Evolutionary conservation across 2,329 filamentous ascomycete genomes (phyloP).

Genomic region (Geosmithia flava): DNA sequence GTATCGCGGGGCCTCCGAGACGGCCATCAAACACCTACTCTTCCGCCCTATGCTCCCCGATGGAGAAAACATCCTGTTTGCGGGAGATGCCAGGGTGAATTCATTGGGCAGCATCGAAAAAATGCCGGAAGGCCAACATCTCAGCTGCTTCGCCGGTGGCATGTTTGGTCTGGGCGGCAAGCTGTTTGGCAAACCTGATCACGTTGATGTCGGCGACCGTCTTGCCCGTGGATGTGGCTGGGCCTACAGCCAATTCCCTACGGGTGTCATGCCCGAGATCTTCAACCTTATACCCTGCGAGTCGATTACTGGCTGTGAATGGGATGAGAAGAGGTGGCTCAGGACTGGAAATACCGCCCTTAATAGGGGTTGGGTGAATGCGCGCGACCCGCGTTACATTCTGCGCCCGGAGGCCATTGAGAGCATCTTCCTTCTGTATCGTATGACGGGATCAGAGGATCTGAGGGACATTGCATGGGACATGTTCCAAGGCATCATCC

Average conservation of each 20-base stretch:
- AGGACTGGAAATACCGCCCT: slow-evolving; percentile 11
- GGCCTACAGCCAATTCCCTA: slow-evolving; percentile 40
- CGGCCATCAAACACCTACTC: slow-evolving; percentile 47
- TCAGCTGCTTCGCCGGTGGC: slow-evolving; percentile 53
- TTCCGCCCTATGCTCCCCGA: slow-evolving; percentile 52
- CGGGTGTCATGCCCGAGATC: slow-evolving; percentile 47
- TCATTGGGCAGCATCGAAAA: slow-evolving; percentile 6
- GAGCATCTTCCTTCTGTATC: slow-evolving; percentile 67
- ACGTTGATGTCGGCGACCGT: slow-evolving; percentile 33
- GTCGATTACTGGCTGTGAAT: slow-evolving; percentile 16
- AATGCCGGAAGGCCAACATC: slow-evolving; percentile 15
- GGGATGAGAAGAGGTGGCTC: slow-evolving; percentile 16
- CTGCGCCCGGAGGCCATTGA: slow-evolving; percentile 61
- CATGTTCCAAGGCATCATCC: slow-evolving; percentile 56
- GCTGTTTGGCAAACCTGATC: slow-evolving; percentile 36
- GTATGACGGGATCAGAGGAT: slow-evolving; percentile 54
- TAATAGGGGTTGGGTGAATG: slow-evolving; percentile 49
- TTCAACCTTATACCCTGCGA: slow-evolving; percentile 34
- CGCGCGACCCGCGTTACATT: slow-evolving; percentile 34
- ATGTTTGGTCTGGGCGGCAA: slow-evolving; percentile 54
- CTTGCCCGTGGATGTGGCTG: slow-evolving; percentile 43
- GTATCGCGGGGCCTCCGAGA: slow-evolving; percentile 34
- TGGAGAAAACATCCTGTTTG: slow-evolving; percentile 48
- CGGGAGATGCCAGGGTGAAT: slow-evolving; percentile 34
- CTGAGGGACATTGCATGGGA: slow-evolving; percentile 59